Conservation (phyloP, 1,284 basidiomycete genomes). For the Pseudozyma flocculosa region DNA sequence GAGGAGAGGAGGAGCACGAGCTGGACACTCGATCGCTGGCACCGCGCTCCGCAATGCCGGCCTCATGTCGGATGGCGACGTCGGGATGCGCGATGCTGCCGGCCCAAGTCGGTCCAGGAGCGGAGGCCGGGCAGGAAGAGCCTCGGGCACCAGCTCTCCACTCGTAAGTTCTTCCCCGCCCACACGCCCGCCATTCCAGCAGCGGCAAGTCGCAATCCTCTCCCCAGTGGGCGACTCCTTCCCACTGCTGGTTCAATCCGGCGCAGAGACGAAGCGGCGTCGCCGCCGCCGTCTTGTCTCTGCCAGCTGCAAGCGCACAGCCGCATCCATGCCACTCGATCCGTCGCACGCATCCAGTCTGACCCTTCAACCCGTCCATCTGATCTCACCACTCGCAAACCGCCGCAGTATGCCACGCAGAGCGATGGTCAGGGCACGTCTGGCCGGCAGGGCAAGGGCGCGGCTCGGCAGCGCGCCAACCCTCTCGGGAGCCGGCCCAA, state of each 20-base stretch:
- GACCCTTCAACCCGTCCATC: no score
- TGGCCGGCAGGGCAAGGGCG: neutral
- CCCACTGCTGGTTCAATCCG: no score
- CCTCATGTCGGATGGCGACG: slow-evolving; percentile 26
- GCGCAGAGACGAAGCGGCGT: no score
- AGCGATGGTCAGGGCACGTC: neutral
- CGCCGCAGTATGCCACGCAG: neutral
- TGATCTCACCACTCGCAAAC: no score
- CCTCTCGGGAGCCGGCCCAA: slow-evolving; percentile 32
- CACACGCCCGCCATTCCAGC: neutral
- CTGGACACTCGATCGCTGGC: slow-evolving; percentile 30
- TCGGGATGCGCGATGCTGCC: slow-evolving; percentile 31
- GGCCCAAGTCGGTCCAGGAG: slow-evolving; percentile 26
- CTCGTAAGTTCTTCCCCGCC: slow-evolving; percentile 16
- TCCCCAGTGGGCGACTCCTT: no score
- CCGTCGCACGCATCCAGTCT: no score
- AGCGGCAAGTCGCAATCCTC: neutral
- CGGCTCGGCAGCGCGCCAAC: slow-evolving; percentile 27
- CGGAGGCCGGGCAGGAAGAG: slow-evolving; percentile 19
- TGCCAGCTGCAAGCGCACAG: no score
- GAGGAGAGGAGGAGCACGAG: slow-evolving; percentile 13
- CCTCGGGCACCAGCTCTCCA: slow-evolving; percentile 12
- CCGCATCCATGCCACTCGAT: no score
- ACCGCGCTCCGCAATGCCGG: slow-evolving; percentile 35
- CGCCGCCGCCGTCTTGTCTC: no score